Conservation (phyloP, 352 stramenopile genomes). For the Saprolegnia diclina region DNA sequence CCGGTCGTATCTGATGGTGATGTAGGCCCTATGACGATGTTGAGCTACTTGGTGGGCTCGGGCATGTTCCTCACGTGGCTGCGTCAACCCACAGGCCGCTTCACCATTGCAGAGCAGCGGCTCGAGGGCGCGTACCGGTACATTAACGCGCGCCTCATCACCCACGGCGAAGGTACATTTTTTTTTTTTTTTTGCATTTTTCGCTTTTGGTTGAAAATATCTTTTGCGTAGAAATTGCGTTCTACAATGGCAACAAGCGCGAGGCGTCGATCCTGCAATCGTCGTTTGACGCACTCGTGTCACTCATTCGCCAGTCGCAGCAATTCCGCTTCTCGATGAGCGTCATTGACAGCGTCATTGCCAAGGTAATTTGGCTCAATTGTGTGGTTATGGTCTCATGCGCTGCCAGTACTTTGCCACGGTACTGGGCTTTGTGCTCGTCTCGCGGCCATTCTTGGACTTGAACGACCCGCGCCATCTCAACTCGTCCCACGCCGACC, state of each 20-base stretch:
- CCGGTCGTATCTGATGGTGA: background rate
- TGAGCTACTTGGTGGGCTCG: conserved; percentile 59
- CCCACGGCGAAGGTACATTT: conserved; percentile 59
- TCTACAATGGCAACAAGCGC: conserved; percentile 85
- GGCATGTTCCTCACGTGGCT: conserved; percentile 71
- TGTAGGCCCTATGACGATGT: conserved; percentile 56
- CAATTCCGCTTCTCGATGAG: conserved; percentile 82
- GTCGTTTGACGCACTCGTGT: conserved; percentile 56
- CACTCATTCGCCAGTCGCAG: conserved; percentile 62
- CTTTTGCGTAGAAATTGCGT: conserved; percentile 70
- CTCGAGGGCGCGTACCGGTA: conserved; percentile 82
- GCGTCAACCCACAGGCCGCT: conserved; percentile 59
- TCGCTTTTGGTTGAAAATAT: no score
- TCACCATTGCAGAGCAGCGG: conserved; percentile 75
- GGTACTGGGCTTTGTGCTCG: conserved; percentile 70
- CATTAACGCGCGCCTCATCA: conserved; percentile 85
- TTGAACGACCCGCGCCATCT: conserved; percentile 43
- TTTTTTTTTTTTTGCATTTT: background rate
- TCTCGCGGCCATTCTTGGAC: conserved; percentile 73
- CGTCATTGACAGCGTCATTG: conserved; percentile 79
- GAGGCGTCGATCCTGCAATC: conserved; percentile 74
- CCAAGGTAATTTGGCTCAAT: conserved; percentile 39
- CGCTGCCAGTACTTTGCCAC: conserved; percentile 66
- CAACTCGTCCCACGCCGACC: conserved; percentile 60
- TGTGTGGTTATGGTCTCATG: background rate